Evolutionary conservation across 2,329 filamentous ascomycete species (phyloP).

Genomic region (Mycosphaerella arachidis): DNA sequence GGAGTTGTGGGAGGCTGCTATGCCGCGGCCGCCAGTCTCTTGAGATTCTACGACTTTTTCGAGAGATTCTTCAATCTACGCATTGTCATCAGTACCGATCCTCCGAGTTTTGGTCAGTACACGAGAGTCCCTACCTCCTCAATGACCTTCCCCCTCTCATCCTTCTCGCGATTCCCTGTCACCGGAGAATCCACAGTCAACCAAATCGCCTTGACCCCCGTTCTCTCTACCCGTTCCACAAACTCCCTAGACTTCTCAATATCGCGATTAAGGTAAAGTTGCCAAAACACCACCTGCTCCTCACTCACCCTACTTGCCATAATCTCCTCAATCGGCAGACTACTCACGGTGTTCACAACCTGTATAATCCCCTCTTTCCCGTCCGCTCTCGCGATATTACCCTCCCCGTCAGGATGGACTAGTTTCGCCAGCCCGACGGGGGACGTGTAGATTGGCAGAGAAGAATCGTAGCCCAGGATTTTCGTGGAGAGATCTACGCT

Average conservation of each 20-base stretch:
- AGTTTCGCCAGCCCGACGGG: conserved; percentile 32
- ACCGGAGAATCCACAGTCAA: conserved; percentile 57
- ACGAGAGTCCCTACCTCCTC: neutral
- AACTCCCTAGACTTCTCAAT: conserved; percentile 48
- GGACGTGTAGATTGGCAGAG: conserved; percentile 34
- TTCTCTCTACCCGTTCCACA: conserved; percentile 43
- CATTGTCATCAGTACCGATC: neutral
- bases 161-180: conserved; percentile 50
- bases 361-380: conserved; percentile 27
- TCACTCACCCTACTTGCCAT: conserved; percentile 24
- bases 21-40: conserved; percentile 14
- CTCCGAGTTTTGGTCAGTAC: neutral
- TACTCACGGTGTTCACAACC: conserved; percentile 28
- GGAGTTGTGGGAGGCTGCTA: conserved; percentile 24
- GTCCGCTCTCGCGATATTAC: conserved; percentile 27
- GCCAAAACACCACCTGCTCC: conserved; percentile 47
- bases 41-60: conserved; percentile 17
- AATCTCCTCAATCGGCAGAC: conserved; percentile 28
- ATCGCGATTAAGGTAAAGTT: conserved; percentile 57
- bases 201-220: conserved; percentile 51
- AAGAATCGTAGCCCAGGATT: conserved; percentile 28
- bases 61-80: conserved; percentile 20
- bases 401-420: conserved; percentile 32
- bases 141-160: conserved; percentile 40
- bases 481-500: conserved; percentile 30